Evolutionary conservation across 1,284 basidiomycete genomes (phyloP).

Genomic region (Trametes hirsuta): DNA sequence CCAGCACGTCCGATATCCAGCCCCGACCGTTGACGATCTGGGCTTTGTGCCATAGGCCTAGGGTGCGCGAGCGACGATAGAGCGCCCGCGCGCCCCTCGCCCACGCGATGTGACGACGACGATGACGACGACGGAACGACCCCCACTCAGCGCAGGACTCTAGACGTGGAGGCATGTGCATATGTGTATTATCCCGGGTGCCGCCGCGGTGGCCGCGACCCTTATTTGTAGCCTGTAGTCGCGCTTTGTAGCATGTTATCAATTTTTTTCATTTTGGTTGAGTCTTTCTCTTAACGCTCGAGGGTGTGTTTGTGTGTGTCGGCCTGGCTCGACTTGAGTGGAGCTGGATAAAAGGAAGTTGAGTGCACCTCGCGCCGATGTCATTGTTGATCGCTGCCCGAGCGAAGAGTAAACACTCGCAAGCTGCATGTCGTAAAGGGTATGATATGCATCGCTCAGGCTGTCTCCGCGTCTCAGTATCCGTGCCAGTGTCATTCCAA

Average conservation of each 20-base stretch:
- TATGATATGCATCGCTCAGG: too few species aligned
- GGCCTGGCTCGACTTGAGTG: too few species aligned
- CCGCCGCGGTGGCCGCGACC: neutral
- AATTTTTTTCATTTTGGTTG: neutral
- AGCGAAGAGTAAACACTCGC: too few species aligned
- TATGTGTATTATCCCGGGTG: constrained; percentile 17
- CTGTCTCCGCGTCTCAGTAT: too few species aligned
- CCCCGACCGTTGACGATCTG: neutral
- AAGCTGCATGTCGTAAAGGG: too few species aligned
- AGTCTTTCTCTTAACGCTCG: neutral
- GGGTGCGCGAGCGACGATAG: neutral
- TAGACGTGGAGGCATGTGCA: constrained; percentile 8
- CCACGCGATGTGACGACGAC: constrained; percentile 16
- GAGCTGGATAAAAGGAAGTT: neutral
- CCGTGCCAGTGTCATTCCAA: too few species aligned
- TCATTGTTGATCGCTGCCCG: too few species aligned
- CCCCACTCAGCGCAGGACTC: constrained; percentile 12
- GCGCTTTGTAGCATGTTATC: constrained; percentile 15
- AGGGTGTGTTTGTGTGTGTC: neutral
- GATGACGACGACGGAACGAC: constrained; percentile 13
- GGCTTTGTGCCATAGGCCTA: neutral
- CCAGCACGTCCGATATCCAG: neutral
- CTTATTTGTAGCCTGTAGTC: constrained; percentile 25
- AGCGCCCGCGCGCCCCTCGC: neutral
- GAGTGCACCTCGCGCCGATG: too few species aligned